Percentiles rank a stretch among this genome's conserved stretches.
Conservation (phyloP, 2,329 filamentous ascomycete species). For the Monilinia vaccinii-corymbosi region DNA sequence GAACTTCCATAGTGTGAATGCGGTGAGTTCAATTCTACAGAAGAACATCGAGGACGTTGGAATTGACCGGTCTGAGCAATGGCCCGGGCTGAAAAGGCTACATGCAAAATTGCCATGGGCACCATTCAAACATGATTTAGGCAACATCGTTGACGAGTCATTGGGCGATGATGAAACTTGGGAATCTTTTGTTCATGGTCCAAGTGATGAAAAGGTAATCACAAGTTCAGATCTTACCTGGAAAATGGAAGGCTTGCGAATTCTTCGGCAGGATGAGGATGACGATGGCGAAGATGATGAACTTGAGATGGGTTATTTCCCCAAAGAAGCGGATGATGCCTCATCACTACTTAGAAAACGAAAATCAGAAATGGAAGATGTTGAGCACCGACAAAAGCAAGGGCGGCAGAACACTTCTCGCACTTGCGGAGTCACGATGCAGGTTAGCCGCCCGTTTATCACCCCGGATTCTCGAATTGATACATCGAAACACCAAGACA, state of each 20-base stretch:
- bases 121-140: constrained; percentile 33
- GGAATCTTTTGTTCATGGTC: constrained; percentile 30
- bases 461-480: not conserved
- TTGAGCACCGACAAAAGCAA: not conserved
- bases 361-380: constrained; percentile 24
- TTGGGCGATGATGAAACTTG: constrained; percentile 32
- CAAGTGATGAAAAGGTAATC: constrained; percentile 24
- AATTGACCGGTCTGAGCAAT: constrained; percentile 29
- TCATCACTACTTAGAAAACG: constrained; percentile 33
- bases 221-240: constrained; percentile 36
- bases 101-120: constrained; percentile 37
- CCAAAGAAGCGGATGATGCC: constrained; percentile 27
- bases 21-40: constrained; percentile 27
- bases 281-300: constrained; percentile 33
- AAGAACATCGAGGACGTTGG: constrained; percentile 19
- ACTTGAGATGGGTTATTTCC: constrained; percentile 25
- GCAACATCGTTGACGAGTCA: constrained; percentile 33
- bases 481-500: not conserved
- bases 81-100: constrained; percentile 33
- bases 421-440: not conserved
- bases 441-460: not conserved
- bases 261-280: constrained; percentile 32
- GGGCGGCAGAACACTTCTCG: not conserved
- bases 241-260: constrained; percentile 39
- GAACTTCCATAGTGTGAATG: constrained; percentile 10